Conservation (phyloP, 768 basidiomycete species). For the Cyathus striatus region DNA sequence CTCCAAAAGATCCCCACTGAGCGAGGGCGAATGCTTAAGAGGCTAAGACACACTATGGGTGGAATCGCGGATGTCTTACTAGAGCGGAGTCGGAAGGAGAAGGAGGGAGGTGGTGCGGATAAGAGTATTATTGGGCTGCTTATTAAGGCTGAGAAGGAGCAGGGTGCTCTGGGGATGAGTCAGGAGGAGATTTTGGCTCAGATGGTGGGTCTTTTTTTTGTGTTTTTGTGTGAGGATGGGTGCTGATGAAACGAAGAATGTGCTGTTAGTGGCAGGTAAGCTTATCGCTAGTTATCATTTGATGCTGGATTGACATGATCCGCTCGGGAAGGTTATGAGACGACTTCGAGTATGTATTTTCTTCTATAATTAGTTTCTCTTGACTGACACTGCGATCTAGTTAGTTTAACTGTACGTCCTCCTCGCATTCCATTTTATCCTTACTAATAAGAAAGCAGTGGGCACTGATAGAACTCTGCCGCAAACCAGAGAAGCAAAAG, state of each 20-base stretch:
- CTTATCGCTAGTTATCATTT: not conserved
- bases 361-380: too few species aligned
- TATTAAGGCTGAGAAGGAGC: conserved; percentile 26
- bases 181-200: conserved; percentile 31
- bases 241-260: conserved; percentile 17
- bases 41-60: conserved; percentile 26
- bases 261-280: conserved; percentile 31
- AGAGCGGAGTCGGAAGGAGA: conserved; percentile 13
- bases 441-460: too few species aligned
- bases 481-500: conserved; percentile 36
- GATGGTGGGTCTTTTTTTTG: too few species aligned
- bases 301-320: not conserved
- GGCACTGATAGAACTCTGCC: conserved; percentile 53
- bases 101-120: conserved; percentile 11
- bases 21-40: conserved; percentile 20
- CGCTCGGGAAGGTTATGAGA: conserved; percentile 45
- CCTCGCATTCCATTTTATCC: too few species aligned
- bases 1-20: conserved; percentile 30
- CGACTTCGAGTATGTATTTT: conserved; percentile 38
- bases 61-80: conserved; percentile 35
- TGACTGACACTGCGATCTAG: too few species aligned
- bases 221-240: not conserved
- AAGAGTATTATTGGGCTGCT: conserved; percentile 36
- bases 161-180: conserved; percentile 25
- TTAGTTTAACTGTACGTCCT: too few species aligned